phyloP scores from a whole-genome alignment of 192 early-diverging fungal genomes.

The Tieghemiomyces parasiticus region DNA sequence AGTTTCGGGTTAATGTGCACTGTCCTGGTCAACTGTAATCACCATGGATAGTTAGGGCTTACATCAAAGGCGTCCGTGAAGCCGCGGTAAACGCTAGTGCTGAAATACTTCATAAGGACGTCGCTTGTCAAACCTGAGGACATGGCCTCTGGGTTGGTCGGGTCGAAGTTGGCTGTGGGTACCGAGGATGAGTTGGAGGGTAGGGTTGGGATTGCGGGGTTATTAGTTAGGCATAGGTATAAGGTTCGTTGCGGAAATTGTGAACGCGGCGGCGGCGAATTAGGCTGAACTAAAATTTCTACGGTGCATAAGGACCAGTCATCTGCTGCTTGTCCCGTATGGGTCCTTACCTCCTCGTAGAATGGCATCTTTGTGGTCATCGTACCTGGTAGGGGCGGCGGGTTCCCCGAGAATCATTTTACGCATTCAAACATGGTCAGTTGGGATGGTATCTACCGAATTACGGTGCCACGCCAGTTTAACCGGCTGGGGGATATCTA shows the following conservation, averaged over 20 bases:
- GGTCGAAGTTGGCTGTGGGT: conserved; percentile 15
- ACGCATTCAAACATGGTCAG: neutral
- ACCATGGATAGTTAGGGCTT: too few species aligned
- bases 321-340: neutral
- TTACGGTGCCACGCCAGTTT: neutral
- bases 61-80: conserved; percentile 47
- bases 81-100: conserved; percentile 47
- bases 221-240: neutral
- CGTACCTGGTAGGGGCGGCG: too few species aligned
- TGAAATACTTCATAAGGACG: conserved; percentile 68
- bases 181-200: conserved; percentile 21
- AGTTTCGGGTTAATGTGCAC: neutral
- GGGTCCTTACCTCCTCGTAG: conserved; percentile 53
- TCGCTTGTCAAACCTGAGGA: conserved; percentile 22
- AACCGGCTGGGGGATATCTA: too few species aligned
- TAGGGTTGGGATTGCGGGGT: neutral
- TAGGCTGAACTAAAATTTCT: conserved; percentile 22
- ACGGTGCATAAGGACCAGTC: conserved; percentile 14
- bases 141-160: conserved; percentile 23
- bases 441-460: neutral
- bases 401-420: too few species aligned
- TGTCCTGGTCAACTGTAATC: neutral
- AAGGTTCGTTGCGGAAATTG: conserved; percentile 9
- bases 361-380: conserved; percentile 85
- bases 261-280: conserved; percentile 22